Base-by-base conservation (phyloP, 352 stramenopile genomes). In the Globisporangium ultimum region DNA sequence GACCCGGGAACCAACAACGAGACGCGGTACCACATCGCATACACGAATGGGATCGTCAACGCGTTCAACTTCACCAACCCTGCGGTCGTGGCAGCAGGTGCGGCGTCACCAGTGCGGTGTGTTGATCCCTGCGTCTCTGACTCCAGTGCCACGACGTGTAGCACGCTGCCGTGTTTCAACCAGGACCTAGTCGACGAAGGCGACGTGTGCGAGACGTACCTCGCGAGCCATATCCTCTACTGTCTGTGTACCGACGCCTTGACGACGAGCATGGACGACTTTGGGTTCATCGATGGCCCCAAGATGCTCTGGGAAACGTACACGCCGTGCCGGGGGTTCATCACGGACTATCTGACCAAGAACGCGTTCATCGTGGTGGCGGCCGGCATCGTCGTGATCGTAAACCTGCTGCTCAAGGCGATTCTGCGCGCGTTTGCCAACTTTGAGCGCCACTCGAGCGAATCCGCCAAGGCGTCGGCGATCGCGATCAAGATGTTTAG, bases 401-500 rank as follows among this genome's bases (percentile, higher is more conserved):
- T 94, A 7, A 93, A 96, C 53, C 50, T 91, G 13, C 55, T 91
- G 8, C 67, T 96, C 7, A 91, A 92, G 43, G 63, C 64, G 2
- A 89, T 89, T 21, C 50, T 96, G 20, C 77, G 80, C 5, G 60
- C 63, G 0, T 91, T 96, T 28, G 78, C 84, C 0, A 66, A 49
- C 2, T 92, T 93, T 48, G 87, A 96, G 56, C 59, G 68, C 0
- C 87, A 94, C 53, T 81, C 79, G n/a, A 93, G 83, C 45, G 84
- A 94, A 62, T 94, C 87, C 0, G 66, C 78, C 20, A 93, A 93
- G 66, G 82, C 85, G 13, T 79, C 78, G 0, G 79, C 79, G 0
- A 74, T 93, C 40, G 77, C 79, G 5, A 36, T 91, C 43, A 96
- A 94, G 58, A 87, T 93, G 70, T 92, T 93, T 28, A 57, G 59